Evolutionary conservation across 1,284 basidiomycete genomes (phyloP).

Genomic region (Malassezia slooffiae): DNA sequence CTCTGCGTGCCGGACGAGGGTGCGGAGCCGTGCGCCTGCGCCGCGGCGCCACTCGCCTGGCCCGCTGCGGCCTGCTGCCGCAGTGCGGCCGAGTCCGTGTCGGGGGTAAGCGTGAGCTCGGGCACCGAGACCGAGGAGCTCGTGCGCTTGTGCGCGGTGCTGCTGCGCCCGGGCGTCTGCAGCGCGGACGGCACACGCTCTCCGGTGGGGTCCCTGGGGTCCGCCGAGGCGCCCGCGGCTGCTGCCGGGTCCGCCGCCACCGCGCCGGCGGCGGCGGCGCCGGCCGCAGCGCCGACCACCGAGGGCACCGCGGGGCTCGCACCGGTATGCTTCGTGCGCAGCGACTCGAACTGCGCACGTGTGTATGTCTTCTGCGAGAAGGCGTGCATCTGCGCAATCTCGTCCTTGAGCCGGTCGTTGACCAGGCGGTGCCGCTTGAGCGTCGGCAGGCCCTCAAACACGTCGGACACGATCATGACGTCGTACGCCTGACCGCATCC

Average conservation of each 20-base stretch:
- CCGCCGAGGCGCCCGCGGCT: too few species aligned
- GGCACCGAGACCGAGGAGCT: slow-evolving; percentile 36
- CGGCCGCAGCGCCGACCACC: not conserved
- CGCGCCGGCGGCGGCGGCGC: not conserved
- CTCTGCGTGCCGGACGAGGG: slow-evolving; percentile 4
- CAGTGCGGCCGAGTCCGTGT: slow-evolving; percentile 21
- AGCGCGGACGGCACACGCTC: slow-evolving; percentile 17
- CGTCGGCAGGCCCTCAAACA: slow-evolving; percentile 38
- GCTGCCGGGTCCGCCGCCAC: slow-evolving; percentile 1
- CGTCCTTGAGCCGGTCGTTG: slow-evolving; percentile 48
- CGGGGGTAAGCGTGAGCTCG: slow-evolving; percentile 41
- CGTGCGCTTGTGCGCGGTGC: slow-evolving; percentile 26
- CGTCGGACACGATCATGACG: slow-evolving; percentile 40
- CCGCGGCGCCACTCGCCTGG: slow-evolving; percentile 16
- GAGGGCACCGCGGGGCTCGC: slow-evolving; percentile 2
- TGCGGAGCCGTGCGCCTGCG: slow-evolving; percentile 10
- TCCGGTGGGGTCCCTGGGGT: too few species aligned
- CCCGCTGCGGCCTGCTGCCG: too few species aligned
- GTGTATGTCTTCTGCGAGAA: slow-evolving; percentile 48
- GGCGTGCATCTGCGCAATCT: slow-evolving; percentile 49
- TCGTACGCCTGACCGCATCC: slow-evolving; percentile 46
- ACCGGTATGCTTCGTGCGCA: slow-evolving; percentile 8
- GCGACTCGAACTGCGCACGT: slow-evolving; percentile 23
- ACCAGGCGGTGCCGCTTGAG: slow-evolving; percentile 46
- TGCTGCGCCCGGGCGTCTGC: not conserved